Percentiles rank a stretch among this genome's conserved stretches.
These are phyloP conservation scores for Eucalyptus coolabah DNA, from an alignment of 345 rosid species.

Conservation along the genomic window DNA sequence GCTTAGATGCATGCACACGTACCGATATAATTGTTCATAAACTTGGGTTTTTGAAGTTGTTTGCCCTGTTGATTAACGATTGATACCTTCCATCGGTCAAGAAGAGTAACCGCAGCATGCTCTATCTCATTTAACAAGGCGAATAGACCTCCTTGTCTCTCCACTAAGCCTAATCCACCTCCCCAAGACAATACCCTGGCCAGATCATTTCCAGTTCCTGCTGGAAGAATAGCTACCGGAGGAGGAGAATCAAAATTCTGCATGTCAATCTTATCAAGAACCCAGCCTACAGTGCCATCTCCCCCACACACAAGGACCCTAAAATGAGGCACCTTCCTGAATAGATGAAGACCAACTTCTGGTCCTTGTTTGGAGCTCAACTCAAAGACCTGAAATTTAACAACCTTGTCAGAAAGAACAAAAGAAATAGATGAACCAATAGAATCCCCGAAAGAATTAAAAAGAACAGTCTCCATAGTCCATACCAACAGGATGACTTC, in stretches of 20 bases:
- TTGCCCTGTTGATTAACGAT: constrained; percentile 48
- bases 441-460: constrained; percentile 40
- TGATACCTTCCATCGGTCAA: constrained; percentile 76
- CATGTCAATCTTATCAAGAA: constrained; percentile 64
- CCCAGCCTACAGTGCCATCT: constrained; percentile 94
- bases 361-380: constrained; percentile 68
- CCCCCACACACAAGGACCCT: constrained; percentile 90
- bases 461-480: neutral
- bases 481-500: neutral
- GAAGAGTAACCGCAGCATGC: constrained; percentile 75
- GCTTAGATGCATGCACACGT: neutral
- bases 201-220: constrained; percentile 90
- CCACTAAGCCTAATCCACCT: constrained; percentile 67
- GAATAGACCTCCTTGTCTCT: constrained; percentile 68
- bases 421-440: neutral
- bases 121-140: constrained; percentile 52
- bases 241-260: constrained; percentile 84
- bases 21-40: constrained; percentile 86
- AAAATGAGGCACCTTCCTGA: constrained; percentile 76
- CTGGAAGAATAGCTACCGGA: constrained; percentile 83
- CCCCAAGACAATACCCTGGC: constrained; percentile 82
- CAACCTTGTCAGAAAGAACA: neutral
- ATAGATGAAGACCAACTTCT: constrained; percentile 62
- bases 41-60: constrained; percentile 48
- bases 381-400: constrained; percentile 44